Base-by-base conservation (phyloP, 2,329 filamentous ascomycete species). In the Drechslerella dactyloides region DNA sequence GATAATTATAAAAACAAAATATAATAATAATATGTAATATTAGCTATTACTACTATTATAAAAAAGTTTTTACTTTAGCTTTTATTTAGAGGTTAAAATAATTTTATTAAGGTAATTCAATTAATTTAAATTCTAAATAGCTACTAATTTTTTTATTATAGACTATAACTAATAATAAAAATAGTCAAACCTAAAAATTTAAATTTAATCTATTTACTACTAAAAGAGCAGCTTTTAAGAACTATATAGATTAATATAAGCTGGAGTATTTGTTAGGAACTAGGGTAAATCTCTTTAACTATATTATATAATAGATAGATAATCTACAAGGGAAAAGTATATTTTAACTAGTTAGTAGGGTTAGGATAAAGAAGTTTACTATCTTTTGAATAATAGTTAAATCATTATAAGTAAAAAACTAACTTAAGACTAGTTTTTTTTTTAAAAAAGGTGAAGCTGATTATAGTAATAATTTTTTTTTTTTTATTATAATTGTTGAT, bases 341-440 rank as follows among this genome's bases (percentile, higher is more conserved):
- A 30, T 77, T 76, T 53, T 82, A 78, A 80, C 75, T 82, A 13
- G 76, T 76, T 19, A 79, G 80, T 2, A 76, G 78, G 75, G 59
- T 48, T 11, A 48, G 59, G 33, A 75, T 65, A 2, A 61, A 61
- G 40, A 75, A 74, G 37, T 74, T 69, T 1, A 75, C 61, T 1
- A 74, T 75, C 0, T 21, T 61, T 33, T 52, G 50, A 42, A 69
- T 66, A 21, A 53, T 69, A 6, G 69, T 64, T 10, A 21, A 24
- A 10, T 44, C 30, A 15, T 54, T 65, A 27, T 10, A 69, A 2
- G 52, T 54, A 8, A 62, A 57, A 5, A 52, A 63, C n/a, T 44
- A 56, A 0, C 58, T 76, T n/a, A 56, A 37, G 1, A 50, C 74
- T 2, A 76, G 52, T 27, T 77, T 75, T 40, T 77, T 76, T 52